Base-by-base conservation (phyloP, 1,139 yeast genomes). In the Diutina sp. region DNA sequence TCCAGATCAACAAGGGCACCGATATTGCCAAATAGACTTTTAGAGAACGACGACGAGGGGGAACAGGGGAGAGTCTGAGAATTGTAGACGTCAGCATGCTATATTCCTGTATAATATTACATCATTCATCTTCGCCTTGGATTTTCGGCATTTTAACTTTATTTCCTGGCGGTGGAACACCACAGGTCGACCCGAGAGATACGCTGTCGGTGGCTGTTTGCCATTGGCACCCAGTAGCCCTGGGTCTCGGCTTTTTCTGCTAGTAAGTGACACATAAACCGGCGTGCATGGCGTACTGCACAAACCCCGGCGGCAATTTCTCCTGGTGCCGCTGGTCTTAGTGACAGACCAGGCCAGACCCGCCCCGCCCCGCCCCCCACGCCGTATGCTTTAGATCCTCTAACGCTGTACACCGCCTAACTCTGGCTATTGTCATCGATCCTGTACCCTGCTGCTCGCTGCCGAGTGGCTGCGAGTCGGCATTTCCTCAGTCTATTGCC, bases 1-100 rank as follows among this genome's bases (percentile, higher is more conserved):
- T 93, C 59, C 98, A 93, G 72, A 87, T 93, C 64, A 90, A 90
- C 66, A 80, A 78, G 65, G 84, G 84, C 56, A 65, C 71, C 54
- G 77, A 73, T 57, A 69, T 73, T 51, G 59, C 72, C 41, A 67
- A 68, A 65, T 73, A 57, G 25, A 21, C 4, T 21, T 21, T n/a
- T n/a, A 54, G 16, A 29, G 44, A 41, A 41, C 41, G 21, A 45
- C 11, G 18, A 25, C 35, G 38, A 28, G 30, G 21, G 41, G 47
- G 38, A 58, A 46, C 45, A 12, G 12, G 35, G 35, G 35, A 6
- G 35, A 32, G 2, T 2, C 12, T 9, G 6, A 9, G 11, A 32
- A 3, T 2, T 8, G 12, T 32, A 32, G 35, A 32, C 11, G 12
- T 32, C 35, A 35, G 41, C 41, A 35, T 35, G 41, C 14, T 35